These are phyloP conservation scores for Hypomyces perniciosus DNA, from an alignment of 2,329 filamentous ascomycete genomes.

Conservation along the genomic window DNA sequence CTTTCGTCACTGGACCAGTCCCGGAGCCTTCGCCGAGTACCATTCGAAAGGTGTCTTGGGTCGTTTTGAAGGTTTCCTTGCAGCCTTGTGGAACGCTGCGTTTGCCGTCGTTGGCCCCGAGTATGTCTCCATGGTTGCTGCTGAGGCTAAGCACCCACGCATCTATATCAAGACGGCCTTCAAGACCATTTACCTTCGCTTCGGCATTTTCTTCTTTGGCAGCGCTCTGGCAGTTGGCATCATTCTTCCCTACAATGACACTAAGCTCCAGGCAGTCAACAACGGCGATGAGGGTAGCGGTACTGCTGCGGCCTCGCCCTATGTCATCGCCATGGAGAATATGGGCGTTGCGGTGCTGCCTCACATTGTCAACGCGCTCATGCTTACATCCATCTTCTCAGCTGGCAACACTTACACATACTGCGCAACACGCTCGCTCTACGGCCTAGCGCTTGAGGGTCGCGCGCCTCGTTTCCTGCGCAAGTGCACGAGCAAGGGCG, in stretches of 20 bases:
- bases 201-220: slow-evolving; percentile 65
- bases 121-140: slow-evolving; percentile 63
- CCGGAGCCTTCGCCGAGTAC: slow-evolving; percentile 42
- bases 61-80: slow-evolving; percentile 64
- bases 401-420: slow-evolving; percentile 48
- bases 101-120: slow-evolving; percentile 63
- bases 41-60: slow-evolving; percentile 57
- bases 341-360: slow-evolving; percentile 48
- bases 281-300: slow-evolving; percentile 30
- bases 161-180: slow-evolving; percentile 61
- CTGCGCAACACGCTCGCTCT: slow-evolving; percentile 44
- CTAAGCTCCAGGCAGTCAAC: slow-evolving; percentile 45
- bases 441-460: slow-evolving; percentile 45
- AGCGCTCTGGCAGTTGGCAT: slow-evolving; percentile 62
- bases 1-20: slow-evolving; percentile 59
- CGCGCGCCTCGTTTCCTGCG: slow-evolving; percentile 47
- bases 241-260: slow-evolving; percentile 59
- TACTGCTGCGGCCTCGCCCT: slow-evolving; percentile 53
- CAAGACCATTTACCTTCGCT: slow-evolving; percentile 67
- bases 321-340: slow-evolving; percentile 57
- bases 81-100: slow-evolving; percentile 57
- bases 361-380: slow-evolving; percentile 51
- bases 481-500: slow-evolving; percentile 54
- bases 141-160: slow-evolving; percentile 60
- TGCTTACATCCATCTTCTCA: slow-evolving; percentile 39